phyloP scores from a whole-genome alignment of 768 basidiomycete species.

The Dacryopinax primogenitus region DNA sequence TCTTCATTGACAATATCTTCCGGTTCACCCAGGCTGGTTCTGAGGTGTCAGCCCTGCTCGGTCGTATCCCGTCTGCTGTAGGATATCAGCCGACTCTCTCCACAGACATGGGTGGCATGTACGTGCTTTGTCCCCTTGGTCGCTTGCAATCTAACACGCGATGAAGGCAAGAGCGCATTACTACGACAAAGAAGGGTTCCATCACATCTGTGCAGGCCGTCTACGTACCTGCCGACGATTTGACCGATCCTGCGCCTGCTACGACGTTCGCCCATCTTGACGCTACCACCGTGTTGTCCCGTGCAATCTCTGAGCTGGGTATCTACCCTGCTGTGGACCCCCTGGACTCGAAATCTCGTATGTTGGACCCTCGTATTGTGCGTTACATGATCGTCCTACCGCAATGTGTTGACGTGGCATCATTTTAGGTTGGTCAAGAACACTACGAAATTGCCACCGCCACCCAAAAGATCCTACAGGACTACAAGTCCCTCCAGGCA shows the following conservation, averaged over 20 bases:
- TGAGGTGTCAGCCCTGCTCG: conserved; percentile 97
- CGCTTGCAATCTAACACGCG: background rate
- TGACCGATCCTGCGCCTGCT: conserved; percentile 99
- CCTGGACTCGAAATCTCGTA: conserved; percentile 97
- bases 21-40: conserved; percentile 99
- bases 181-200: conserved; percentile 99
- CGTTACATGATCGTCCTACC: conserved; percentile 22
- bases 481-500: conserved; percentile 83
- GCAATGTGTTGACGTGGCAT: background rate
- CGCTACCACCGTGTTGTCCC: conserved; percentile 97
- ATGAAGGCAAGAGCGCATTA: conserved; percentile 96
- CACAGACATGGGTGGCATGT: conserved; percentile 99
- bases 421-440: conserved; percentile 58
- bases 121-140: conserved; percentile 26
- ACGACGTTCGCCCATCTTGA: conserved; percentile 99
- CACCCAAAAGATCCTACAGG: conserved; percentile 93
- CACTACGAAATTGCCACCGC: conserved; percentile 96
- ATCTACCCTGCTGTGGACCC: conserved; percentile 99
- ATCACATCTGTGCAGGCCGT: conserved; percentile 99
- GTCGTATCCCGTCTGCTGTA: conserved; percentile 99
- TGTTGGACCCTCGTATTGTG: conserved; percentile 98
- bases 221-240: conserved; percentile 98
- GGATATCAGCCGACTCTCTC: conserved; percentile 99
- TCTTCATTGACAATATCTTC: conserved; percentile 99
- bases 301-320: conserved; percentile 96